Evolutionary conservation across 768 basidiomycete genomes (phyloP), one percentile per base, ranked within the genome.

Genomic region (Pleurotus citrinopileatus): DNA sequence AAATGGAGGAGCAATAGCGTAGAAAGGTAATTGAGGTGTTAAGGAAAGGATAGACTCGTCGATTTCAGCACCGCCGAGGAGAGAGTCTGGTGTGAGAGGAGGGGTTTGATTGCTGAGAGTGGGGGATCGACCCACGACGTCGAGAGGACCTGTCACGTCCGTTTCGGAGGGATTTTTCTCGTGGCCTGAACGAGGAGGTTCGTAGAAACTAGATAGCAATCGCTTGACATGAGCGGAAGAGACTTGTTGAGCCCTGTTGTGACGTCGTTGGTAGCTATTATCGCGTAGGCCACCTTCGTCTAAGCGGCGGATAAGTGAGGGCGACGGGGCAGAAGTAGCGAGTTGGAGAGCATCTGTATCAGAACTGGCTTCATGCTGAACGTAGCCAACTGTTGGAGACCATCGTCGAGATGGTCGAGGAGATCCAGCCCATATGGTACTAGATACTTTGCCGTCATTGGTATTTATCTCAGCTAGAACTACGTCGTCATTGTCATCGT

Each of bases 401-500:
- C 32, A n/a, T 36, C 48, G 48, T 34, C 17, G 29, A 19, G 12
- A 15, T n/a, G 48, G 34, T 17, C 37, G 48, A 17, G 48, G 48
- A 10, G 48, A 51, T 25, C 48, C 48, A 37, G 48, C 48, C 48
- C 48, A 51, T 12, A 51, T 37, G 10, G n/a, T n/a, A n/a, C 19
- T 37, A 34, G 19, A 51, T 2, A 37, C 23, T 3, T 51, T 34
- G 22, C 29, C n/a, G 4, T 20, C 34, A 34, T 34, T n/a, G 32
- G n/a, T 34, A 3, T 34, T 10, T 1, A n/a, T 9, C 9, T 34
- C 32, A 3, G 32, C n/a, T 34, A 10, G 32, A 3, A 34, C 9
- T 9, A 10, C 32, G 32, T 34, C 32, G 10, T 34, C 32, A n/a
- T 51, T 20, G 8, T 50, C 28, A n/a, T 32, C 9, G 19, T 32